Conservation (phyloP, 805 yeast species). For the Metschnikowia lochheadii region DNA sequence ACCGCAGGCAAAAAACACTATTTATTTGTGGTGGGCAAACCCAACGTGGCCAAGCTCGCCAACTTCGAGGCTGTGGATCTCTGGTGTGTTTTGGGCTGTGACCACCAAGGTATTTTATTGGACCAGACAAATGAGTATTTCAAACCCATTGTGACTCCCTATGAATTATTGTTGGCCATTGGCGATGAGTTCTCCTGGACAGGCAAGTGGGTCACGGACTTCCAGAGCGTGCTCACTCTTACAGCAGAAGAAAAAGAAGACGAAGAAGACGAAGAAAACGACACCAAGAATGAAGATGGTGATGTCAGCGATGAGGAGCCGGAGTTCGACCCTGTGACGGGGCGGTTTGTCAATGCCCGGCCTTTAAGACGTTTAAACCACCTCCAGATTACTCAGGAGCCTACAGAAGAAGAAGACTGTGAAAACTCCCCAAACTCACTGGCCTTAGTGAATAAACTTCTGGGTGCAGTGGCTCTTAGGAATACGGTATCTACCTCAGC, state of each 20-base stretch:
- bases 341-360: slow-evolving; percentile 63
- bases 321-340: slow-evolving; percentile 84
- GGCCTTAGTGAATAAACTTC: slow-evolving; percentile 51
- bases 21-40: slow-evolving; percentile 94
- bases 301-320: slow-evolving; percentile 51
- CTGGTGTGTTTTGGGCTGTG: slow-evolving; percentile 95
- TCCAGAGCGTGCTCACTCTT: slow-evolving; percentile 47
- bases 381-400: slow-evolving; percentile 48
- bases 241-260: slow-evolving; percentile 32
- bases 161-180: slow-evolving; percentile 80
- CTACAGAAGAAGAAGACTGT: slow-evolving; percentile 7
- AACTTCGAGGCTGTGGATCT: slow-evolving; percentile 91
- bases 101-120: slow-evolving; percentile 85
- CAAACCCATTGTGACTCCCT: slow-evolving; percentile 92
- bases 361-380: slow-evolving; percentile 72
- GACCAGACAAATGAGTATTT: slow-evolving; percentile 77
- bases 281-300: slow-evolving; percentile 7
- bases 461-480: slow-evolving; percentile 59
- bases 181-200: slow-evolving; percentile 80
- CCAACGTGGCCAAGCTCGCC: slow-evolving; percentile 94
- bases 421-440: slow-evolving; percentile 13
- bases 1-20: slow-evolving; percentile 87
- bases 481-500: slow-evolving; percentile 91
- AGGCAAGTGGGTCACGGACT: slow-evolving; percentile 88
- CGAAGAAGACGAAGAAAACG: slow-evolving; percentile 19